Percentiles rank a stretch among this genome's conserved stretches.
phyloP scores from a whole-genome alignment of 306 rosid genomes.

The Pyrus communis region DNA sequence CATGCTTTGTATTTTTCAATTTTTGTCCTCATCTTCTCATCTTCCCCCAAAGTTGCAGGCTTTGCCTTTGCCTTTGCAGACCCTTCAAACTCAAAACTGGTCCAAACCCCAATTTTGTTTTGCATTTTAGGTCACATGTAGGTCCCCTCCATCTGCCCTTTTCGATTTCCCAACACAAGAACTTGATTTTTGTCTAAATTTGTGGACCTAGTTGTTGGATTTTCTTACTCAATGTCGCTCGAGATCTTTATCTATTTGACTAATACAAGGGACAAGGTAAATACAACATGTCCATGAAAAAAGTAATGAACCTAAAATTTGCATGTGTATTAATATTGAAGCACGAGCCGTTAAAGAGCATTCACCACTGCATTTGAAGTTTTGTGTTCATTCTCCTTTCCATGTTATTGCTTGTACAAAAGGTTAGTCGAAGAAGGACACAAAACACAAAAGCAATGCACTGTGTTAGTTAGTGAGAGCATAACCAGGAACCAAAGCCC shows the following conservation, averaged over 20 bases:
- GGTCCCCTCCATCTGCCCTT: constrained; percentile 25
- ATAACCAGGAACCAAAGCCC: not conserved
- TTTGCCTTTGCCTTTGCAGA: not conserved
- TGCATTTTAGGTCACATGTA: constrained; percentile 41
- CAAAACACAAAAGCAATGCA: not conserved
- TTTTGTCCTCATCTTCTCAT: constrained; percentile 30
- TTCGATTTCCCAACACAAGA: not conserved
- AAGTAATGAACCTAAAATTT: not conserved
- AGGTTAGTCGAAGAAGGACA: not conserved
- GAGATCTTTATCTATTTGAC: not conserved
- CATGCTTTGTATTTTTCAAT: constrained; percentile 18
- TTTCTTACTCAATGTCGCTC: not conserved
- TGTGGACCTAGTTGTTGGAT: not conserved
- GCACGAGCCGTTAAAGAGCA: not conserved
- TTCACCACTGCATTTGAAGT: not conserved
- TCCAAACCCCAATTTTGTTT: constrained; percentile 15
- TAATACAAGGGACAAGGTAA: not conserved
- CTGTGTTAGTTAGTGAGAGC: not conserved
- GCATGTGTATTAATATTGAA: not conserved
- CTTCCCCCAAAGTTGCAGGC: constrained; percentile 13
- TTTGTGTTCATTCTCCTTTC: too few relatives aligned
- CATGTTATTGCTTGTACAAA: too few relatives aligned
- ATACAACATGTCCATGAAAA: not conserved
- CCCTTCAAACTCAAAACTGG: constrained; percentile 9
- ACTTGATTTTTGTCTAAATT: constrained; percentile 14